Evolutionary conservation across 2,329 filamentous ascomycete genomes (phyloP).

Genomic region (Colletotrichum simmondsii): DNA sequence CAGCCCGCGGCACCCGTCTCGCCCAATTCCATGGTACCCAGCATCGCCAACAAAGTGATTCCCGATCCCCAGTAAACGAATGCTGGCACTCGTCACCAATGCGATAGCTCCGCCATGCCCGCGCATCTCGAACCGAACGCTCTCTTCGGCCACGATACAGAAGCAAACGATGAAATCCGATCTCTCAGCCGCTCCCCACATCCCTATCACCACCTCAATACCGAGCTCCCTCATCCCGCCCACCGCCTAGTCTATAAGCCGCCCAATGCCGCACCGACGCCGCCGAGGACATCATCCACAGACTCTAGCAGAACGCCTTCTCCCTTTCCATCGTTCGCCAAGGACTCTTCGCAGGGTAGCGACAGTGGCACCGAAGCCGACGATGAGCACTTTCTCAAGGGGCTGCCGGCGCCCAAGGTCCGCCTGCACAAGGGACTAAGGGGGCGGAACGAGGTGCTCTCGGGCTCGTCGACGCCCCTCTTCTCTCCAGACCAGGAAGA

Average conservation of each 20-base stretch:
- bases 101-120: slow-evolving; percentile 55
- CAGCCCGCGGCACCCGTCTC: not conserved
- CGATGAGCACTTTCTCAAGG: slow-evolving; percentile 89
- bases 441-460: slow-evolving; percentile 65
- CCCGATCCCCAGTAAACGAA: slow-evolving; percentile 2
- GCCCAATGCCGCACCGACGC: slow-evolving; percentile 21
- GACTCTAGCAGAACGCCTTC: slow-evolving; percentile 37
- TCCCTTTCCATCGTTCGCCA: slow-evolving; percentile 48
- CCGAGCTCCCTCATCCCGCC: slow-evolving; percentile 64
- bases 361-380: slow-evolving; percentile 96
- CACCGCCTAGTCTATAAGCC: slow-evolving; percentile 45
- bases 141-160: slow-evolving; percentile 44
- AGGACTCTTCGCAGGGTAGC: slow-evolving; percentile 72
- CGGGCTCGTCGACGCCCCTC: slow-evolving; percentile 66
- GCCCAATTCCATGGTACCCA: slow-evolving; percentile 15
- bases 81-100: slow-evolving; percentile 30
- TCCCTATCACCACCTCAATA: slow-evolving; percentile 71
- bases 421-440: slow-evolving; percentile 82
- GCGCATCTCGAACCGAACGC: slow-evolving; percentile 53
- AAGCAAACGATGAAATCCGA: slow-evolving; percentile 55
- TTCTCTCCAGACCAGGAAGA: slow-evolving; percentile 61
- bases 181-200: slow-evolving; percentile 72
- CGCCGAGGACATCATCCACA: slow-evolving; percentile 33
- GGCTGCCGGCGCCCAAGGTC: slow-evolving; percentile 81
- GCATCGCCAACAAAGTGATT: slow-evolving; percentile 1